Evolutionary conservation across 208 protist species (phyloP), one percentile per base, ranked within the genome.

Genomic region (Trypanosomatidae sp.): DNA sequence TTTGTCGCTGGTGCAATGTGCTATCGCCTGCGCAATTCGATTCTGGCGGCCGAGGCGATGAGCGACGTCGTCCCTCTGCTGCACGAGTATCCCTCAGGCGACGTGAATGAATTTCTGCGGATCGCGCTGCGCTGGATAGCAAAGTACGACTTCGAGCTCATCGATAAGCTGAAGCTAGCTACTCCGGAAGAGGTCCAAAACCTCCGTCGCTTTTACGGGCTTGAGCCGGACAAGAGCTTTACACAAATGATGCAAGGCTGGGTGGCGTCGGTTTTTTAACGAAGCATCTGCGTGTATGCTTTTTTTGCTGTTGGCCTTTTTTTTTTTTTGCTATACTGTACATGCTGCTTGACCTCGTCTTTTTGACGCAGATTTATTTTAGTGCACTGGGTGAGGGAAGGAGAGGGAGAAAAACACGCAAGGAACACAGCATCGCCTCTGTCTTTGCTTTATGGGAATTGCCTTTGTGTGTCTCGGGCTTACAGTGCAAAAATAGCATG

Each of bases 1-100:
- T 92, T 87, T 68, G 80, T 89, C 0, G 86, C 80, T 0, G 88
- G 81, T 8, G 84, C 92, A 17, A 89, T 96, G 83, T 79, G 87
- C 47, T 46, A 81, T 28, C 73, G 81, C 47, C 65, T 87, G 71
- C 85, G 88, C 13, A 70, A 78, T 41, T 58, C 50, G 0, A 74
- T 96, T 46, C 56, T 96, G 17, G 47, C 52, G 1, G 66, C 70
- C n/a, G 74, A 82, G 4, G 58, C 55, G 58, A 59, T 94, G 17
- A 68, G 62, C 58, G 82, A 88, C 25, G 77, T 88, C 25, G 74
- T 96, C 17, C 83, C 82, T 36, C 74, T 91, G 9, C 77, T 96
- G n/a, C 84, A 92, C 17, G 76, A 82, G 13, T 91, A 91, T 58
- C 88, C 83, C 0, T 22, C 77, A 6, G 77, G 76, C 44, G 80